Conservation (phyloP, 495 filamentous ascomycete genomes). For the Tricharina praecox region DNA sequence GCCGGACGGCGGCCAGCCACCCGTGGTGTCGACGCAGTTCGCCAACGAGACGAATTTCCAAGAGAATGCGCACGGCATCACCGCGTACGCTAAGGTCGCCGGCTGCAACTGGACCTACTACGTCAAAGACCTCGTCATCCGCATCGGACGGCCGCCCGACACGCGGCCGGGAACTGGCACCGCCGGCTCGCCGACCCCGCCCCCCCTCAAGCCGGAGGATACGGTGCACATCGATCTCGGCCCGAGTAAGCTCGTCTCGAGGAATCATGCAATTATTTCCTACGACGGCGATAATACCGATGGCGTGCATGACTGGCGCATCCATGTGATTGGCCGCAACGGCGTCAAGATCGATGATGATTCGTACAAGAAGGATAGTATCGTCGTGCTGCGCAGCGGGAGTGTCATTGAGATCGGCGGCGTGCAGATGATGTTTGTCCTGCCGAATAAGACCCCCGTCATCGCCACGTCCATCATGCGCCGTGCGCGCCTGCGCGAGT, state of each 20-base stretch:
- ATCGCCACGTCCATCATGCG: constrained; percentile 39
- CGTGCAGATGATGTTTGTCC: constrained; percentile 94
- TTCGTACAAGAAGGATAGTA: constrained; percentile 45
- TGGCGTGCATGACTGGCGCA: constrained; percentile 50
- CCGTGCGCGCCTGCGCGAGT: constrained; percentile 31
- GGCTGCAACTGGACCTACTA: constrained; percentile 92
- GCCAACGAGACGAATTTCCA: constrained; percentile 53
- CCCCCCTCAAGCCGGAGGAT: constrained; percentile 22
- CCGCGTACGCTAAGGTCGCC: constrained; percentile 85
- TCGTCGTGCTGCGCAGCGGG: constrained; percentile 54
- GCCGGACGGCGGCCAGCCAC: constrained; percentile 36
- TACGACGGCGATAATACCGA: constrained; percentile 54
- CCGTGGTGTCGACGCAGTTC: constrained; percentile 49
- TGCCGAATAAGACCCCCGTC: constrained; percentile 45
- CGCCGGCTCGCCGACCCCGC: constrained; percentile 21
- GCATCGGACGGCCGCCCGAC: constrained; percentile 70
- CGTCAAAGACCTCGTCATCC: constrained; percentile 58
- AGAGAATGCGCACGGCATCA: constrained; percentile 52
- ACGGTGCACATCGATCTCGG: constrained; percentile 79
- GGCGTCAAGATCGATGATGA: constrained; percentile 64
- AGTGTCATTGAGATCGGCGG: constrained; percentile 79
- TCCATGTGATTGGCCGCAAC: constrained; percentile 77
- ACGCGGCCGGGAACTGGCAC: constrained; percentile 20
- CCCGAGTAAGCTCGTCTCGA: constrained; percentile 79
- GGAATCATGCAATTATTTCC: constrained; percentile 69